Percentiles rank a stretch among this genome's conserved stretches.
Evolutionary conservation across 176 grass and related monocot species (phyloP).

Genomic region (Melocanna baccifera): DNA sequence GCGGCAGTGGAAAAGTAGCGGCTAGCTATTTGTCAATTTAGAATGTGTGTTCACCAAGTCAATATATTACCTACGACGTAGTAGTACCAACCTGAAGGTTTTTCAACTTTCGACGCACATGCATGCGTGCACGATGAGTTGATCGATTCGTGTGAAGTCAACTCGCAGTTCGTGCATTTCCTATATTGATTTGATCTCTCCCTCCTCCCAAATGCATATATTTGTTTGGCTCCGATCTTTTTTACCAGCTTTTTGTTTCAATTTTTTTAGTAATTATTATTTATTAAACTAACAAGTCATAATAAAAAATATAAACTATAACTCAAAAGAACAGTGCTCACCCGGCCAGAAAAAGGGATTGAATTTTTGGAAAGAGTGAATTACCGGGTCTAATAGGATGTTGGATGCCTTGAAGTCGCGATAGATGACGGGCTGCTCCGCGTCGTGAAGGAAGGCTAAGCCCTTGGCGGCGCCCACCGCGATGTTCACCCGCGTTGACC

Average conservation of each 20-base stretch:
- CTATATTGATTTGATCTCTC: not conserved
- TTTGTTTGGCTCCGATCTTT: too few relatives aligned
- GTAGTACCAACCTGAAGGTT: not conserved
- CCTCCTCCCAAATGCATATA: not conserved
- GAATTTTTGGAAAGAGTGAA: not conserved
- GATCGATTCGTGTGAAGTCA: not conserved
- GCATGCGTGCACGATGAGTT: not conserved
- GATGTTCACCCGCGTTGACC: slow-evolving; percentile 71
- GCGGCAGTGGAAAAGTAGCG: not conserved
- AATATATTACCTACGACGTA: not conserved
- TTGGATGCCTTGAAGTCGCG: slow-evolving; percentile 87
- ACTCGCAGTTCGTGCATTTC: not conserved
- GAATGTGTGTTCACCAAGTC: not conserved
- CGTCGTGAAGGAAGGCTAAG: slow-evolving; percentile 69
- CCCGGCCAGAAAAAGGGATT: too few relatives aligned
- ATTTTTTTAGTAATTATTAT: too few relatives aligned
- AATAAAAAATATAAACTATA: too few relatives aligned
- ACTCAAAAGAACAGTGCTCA: too few relatives aligned
- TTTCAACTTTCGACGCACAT: not conserved
- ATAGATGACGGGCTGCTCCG: slow-evolving; percentile 81
- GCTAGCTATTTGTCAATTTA: not conserved
- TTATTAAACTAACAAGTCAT: too few relatives aligned
- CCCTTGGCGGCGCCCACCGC: slow-evolving; percentile 78
- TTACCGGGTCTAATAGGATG: slow-evolving; percentile 73
- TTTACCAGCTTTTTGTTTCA: too few relatives aligned